A percentile compares a stretch with the other conserved stretches of the same genome.
These are phyloP conservation scores for Blattamonas nauphoetae DNA, from an alignment of 78 protist species.

Conservation along the genomic window DNA sequence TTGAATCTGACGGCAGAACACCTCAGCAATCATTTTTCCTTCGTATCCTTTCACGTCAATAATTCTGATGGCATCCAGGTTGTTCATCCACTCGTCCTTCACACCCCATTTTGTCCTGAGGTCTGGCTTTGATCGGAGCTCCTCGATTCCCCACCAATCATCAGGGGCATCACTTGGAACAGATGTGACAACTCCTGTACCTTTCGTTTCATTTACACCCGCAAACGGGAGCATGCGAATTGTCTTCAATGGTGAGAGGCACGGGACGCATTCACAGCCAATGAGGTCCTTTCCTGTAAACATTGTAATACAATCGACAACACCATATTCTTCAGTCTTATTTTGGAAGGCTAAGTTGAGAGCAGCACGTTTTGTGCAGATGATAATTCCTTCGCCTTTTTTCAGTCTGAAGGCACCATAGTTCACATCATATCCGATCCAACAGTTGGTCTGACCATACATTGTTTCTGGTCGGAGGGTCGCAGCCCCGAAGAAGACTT, in stretches of 20 bases:
- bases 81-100: conserved; percentile 59
- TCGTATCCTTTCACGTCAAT: conserved; percentile 62
- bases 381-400: conserved; percentile 45
- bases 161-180: conserved; percentile 97
- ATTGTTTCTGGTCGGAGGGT: conserved; percentile 99
- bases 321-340: conserved; percentile 43
- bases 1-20: conserved; percentile 67
- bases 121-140: conserved; percentile 71
- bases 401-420: conserved; percentile 77
- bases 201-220: conserved; percentile 69
- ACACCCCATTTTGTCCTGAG: conserved; percentile 60
- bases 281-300: conserved; percentile 70
- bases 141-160: conserved; percentile 80
- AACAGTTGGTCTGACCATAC: conserved; percentile 99
- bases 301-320: conserved; percentile 25
- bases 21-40: conserved; percentile 52
- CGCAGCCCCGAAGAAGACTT: conserved; percentile 84
- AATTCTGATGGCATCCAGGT: conserved; percentile 73
- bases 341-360: conserved; percentile 77
- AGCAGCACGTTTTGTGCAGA: conserved; percentile 74
- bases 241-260: conserved; percentile 47
- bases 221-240: conserved; percentile 87
- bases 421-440: conserved; percentile 77
- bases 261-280: conserved; percentile 76
- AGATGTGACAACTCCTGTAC: conserved; percentile 89